Evolutionary conservation across 2,329 filamentous ascomycete species (phyloP), one percentile per base, ranked within the genome.

Genomic region (Nectriaceae sp.): DNA sequence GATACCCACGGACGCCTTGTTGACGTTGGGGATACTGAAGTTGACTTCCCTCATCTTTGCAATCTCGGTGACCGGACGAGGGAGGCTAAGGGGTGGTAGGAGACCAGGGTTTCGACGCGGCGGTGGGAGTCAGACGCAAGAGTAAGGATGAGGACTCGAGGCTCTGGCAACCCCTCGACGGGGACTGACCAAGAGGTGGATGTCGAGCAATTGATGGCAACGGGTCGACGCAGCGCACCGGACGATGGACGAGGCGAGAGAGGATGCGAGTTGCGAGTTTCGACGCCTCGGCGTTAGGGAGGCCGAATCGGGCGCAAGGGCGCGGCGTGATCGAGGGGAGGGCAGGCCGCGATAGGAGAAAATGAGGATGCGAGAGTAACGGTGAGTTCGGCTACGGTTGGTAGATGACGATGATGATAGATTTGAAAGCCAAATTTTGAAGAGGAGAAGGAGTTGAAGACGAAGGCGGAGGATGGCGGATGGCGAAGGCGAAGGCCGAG

Each of bases 1-100:
- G 75, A 99, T 99, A 74, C 93, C 93, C 66, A 96, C 92, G 50
- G 93, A 96, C 66, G 94, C 94, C 87, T 97, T 97, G 76, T 97
- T 97, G 82, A 95, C 91, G 80, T 94, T 97, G 46, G 94, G 93
- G 70, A 97, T 97, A 76, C 92, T 97, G 76, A 97, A 97, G 75
- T 97, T 97, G 76, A 96, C 92, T 83, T 99, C 94, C 78, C 94
- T 90, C 94, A 99, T 99, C 74, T 71, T 93, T 82, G 53, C 56
- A 49, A 52, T 44, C 53, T 53, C 56, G 53, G 52, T 53, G 55
- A 47, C 43, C 41, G 29, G 42, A 40, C 38, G 42, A 46, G 38
- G 43, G 40, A 44, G 44, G 48, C 47, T 44, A 47, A 51, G 50
- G 43, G 11, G 38, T 53, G 47, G 44, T n/a, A n/a, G n/a, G 33